phyloP scores from a whole-genome alignment of 2,329 filamentous ascomycete species.

The Sarocladiaceae sp. region DNA sequence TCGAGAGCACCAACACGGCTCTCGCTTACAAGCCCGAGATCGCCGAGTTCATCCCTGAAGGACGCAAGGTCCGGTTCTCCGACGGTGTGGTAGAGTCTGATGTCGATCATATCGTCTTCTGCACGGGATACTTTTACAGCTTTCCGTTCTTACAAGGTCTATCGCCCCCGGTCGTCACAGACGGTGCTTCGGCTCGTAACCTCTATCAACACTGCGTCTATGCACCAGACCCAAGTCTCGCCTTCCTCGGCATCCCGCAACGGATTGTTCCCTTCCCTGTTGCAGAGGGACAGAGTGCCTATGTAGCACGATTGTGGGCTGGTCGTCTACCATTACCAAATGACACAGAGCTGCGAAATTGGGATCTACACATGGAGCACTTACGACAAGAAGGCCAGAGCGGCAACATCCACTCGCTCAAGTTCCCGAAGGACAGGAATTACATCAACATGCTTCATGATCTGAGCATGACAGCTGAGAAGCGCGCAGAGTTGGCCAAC shows the following conservation, averaged over 20 bases:
- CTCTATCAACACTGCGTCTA: slow-evolving; percentile 69
- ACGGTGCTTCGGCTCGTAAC: slow-evolving; percentile 62
- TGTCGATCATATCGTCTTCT: slow-evolving; percentile 74
- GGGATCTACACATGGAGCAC: slow-evolving; percentile 53
- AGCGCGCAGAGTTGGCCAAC: slow-evolving; percentile 25
- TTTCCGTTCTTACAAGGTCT: slow-evolving; percentile 62
- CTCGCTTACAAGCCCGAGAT: slow-evolving; percentile 39
- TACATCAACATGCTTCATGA: slow-evolving; percentile 56
- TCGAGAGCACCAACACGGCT: slow-evolving; percentile 22
- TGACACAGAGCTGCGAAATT: slow-evolving; percentile 52
- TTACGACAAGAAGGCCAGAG: slow-evolving; percentile 32
- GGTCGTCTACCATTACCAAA: slow-evolving; percentile 53
- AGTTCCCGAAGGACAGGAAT: slow-evolving; percentile 49
- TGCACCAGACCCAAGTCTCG: slow-evolving; percentile 58
- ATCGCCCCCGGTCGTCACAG: slow-evolving; percentile 46
- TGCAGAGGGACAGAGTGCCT: slow-evolving; percentile 63
- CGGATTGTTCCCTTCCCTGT: slow-evolving; percentile 70
- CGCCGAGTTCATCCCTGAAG: slow-evolving; percentile 36
- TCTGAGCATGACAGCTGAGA: slow-evolving; percentile 37
- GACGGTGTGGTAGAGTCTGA: slow-evolving; percentile 58
- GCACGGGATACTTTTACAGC: slow-evolving; percentile 81
- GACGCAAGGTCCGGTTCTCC: slow-evolving; percentile 55
- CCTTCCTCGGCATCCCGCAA: slow-evolving; percentile 61
- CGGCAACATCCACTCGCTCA: slow-evolving; percentile 36
- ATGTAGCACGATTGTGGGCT: slow-evolving; percentile 63